Conservation (phyloP, 306 rosid species). For the Pyrus communis region DNA sequence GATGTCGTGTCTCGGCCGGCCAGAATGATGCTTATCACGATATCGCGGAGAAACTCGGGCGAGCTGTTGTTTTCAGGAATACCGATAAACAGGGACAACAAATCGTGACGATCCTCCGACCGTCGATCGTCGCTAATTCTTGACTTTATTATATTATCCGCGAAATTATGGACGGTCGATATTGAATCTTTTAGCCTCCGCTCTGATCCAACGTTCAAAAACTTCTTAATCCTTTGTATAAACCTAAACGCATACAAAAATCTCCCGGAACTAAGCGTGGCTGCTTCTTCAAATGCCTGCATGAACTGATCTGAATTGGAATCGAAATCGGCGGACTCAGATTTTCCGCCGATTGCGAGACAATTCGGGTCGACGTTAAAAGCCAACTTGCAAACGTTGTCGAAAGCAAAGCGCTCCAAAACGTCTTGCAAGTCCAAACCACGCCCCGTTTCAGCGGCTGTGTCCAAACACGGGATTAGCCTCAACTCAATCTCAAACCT, state of each 20-base stretch:
- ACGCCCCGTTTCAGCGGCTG: conserved; percentile 12
- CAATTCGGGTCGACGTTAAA: conserved; percentile 53
- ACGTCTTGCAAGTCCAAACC: conserved; percentile 54
- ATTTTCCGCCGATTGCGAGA: conserved; percentile 24
- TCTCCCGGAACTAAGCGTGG: conserved; percentile 32
- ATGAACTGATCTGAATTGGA: conserved; percentile 37
- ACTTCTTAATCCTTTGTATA: conserved; percentile 21
- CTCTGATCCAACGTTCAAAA: conserved; percentile 47
- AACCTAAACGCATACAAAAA: conserved; percentile 16
- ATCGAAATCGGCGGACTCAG: too few relatives aligned
- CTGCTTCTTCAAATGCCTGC: conserved; percentile 58
- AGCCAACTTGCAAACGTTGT: conserved; percentile 57
- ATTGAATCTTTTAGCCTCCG: conserved; percentile 35
- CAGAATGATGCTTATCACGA: conserved; percentile 51
- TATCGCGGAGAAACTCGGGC: conserved; percentile 52
- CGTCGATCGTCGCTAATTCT: not conserved
- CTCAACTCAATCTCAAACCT: conserved; percentile 32
- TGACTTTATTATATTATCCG: conserved; percentile 38
- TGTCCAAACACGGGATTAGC: conserved; percentile 33
- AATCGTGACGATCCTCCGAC: conserved; percentile 16
- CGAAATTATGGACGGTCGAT: conserved; percentile 41
- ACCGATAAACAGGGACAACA: conserved; percentile 56
- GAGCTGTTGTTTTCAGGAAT: conserved; percentile 16
- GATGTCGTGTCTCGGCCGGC: conserved; percentile 78
- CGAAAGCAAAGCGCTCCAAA: conserved; percentile 65